Percentiles rank a stretch among this genome's conserved stretches.
phyloP scores from a whole-genome alignment of 306 rosid genomes.

The Chamaecrista fasciculata region DNA sequence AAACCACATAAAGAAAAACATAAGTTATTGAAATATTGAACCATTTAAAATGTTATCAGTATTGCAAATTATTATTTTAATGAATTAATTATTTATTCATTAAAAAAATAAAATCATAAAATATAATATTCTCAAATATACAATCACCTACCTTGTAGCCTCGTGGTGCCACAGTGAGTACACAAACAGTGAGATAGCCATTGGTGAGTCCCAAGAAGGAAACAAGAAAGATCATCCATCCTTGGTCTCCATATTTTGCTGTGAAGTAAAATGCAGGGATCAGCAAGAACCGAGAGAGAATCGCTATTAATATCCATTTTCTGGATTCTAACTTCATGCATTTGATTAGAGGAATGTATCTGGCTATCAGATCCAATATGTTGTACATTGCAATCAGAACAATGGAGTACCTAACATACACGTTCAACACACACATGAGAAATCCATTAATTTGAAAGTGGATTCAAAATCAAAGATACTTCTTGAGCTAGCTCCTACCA shows the following conservation, averaged over 20 bases:
- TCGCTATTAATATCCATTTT: slow-evolving; percentile 47
- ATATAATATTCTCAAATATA: not conserved
- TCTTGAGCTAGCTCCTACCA: slow-evolving; percentile 50
- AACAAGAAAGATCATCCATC: slow-evolving; percentile 75
- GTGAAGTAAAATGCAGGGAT: slow-evolving; percentile 80
- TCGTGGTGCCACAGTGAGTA: slow-evolving; percentile 54
- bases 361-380: slow-evolving; percentile 53
- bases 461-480: no score
- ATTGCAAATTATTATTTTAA: no score
- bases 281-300: slow-evolving; percentile 50
- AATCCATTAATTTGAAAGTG: no score
- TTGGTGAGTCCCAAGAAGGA: slow-evolving; percentile 57
- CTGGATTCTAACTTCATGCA: slow-evolving; percentile 71
- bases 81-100: no score
- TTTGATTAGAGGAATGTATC: slow-evolving; percentile 65
- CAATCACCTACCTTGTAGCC: slow-evolving; percentile 7
- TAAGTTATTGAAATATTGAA: not conserved
- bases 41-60: no score
- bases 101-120: no score
- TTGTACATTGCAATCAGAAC: slow-evolving; percentile 70
- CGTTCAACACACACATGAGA: no score
- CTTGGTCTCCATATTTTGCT: slow-evolving; percentile 79
- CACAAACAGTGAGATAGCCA: slow-evolving; percentile 64
- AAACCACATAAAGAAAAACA: not conserved
- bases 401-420: slow-evolving; percentile 83